Evolutionary conservation across 495 filamentous ascomycete species (phyloP).

Genomic region (Penicillium antarcticum): DNA sequence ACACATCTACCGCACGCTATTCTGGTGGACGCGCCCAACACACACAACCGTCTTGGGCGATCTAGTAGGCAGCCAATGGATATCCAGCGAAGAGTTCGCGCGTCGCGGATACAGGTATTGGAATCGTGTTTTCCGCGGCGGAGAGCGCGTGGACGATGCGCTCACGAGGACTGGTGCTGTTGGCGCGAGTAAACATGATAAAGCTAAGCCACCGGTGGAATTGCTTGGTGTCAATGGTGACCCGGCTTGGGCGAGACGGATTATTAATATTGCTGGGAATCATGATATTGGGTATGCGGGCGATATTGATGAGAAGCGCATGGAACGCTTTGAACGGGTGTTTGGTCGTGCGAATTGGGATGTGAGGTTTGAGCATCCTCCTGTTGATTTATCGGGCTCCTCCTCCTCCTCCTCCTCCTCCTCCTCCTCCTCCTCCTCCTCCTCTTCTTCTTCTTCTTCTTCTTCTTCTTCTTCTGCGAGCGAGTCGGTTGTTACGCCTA

Average conservation of each 20-base stretch:
- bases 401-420: background rate
- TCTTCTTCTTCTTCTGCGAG: no score
- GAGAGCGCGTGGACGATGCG: constrained; percentile 64
- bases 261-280: constrained; percentile 91
- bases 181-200: constrained; percentile 29
- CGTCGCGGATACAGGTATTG: constrained; percentile 71
- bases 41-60: constrained; percentile 90
- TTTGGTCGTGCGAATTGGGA: constrained; percentile 92
- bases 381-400: constrained; percentile 20
- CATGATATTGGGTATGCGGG: constrained; percentile 96
- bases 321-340: constrained; percentile 72
- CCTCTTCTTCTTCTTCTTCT: no score
- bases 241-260: constrained; percentile 61
- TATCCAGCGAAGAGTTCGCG: constrained; percentile 78
- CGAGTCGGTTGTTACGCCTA: constrained; percentile 32
- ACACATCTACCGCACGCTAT: constrained; percentile 83
- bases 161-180: constrained; percentile 34
- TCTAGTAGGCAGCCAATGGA: constrained; percentile 94
- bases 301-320: constrained; percentile 68
- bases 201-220: constrained; percentile 33
- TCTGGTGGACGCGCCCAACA: constrained; percentile 77
- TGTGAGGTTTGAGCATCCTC: constrained; percentile 58
- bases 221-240: constrained; percentile 49
- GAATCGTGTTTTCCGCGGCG: constrained; percentile 71
- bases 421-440: no score